Conservation (phyloP, 2,329 filamentous ascomycete species). For the Graphium sp. region DNA sequence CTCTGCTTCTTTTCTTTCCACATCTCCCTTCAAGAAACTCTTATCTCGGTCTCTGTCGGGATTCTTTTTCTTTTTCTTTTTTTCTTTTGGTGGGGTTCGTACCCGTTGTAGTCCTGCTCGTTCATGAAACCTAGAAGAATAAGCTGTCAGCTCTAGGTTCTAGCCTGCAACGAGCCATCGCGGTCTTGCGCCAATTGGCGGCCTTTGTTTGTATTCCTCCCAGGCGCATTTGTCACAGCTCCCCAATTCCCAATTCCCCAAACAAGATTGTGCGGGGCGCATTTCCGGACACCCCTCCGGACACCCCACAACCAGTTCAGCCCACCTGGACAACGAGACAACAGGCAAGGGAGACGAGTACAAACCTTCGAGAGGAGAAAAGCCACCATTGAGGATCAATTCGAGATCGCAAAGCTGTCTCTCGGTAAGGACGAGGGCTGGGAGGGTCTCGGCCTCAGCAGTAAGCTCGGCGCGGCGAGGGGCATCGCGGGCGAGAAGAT, state of each 20-base stretch:
- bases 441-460: conserved; percentile 72
- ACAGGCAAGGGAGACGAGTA: conserved; percentile 9
- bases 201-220: too few relatives aligned
- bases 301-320: conserved; percentile 3
- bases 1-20: too few relatives aligned
- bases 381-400: conserved; percentile 91
- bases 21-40: background rate
- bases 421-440: conserved; percentile 73
- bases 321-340: conserved; percentile 2
- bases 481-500: conserved; percentile 85
- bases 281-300: conserved; percentile 7
- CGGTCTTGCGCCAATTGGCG: background rate
- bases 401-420: conserved; percentile 96
- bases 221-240: too few relatives aligned
- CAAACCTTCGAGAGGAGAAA: conserved; percentile 90
- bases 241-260: background rate
- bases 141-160: too few relatives aligned
- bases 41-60: conserved; percentile 1
- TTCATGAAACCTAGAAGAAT: conserved; percentile 69
- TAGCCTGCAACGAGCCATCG: background rate
- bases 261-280: conserved; percentile 4
- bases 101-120: conserved; percentile 93
- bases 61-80: too few relatives aligned
- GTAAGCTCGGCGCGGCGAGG: conserved; percentile 65
- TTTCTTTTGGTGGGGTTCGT: conserved; percentile 22